Evolutionary conservation across 495 filamentous ascomycete genomes (phyloP), one percentile per base, ranked within the genome.

Genomic region (Penicillium coprophilum): DNA sequence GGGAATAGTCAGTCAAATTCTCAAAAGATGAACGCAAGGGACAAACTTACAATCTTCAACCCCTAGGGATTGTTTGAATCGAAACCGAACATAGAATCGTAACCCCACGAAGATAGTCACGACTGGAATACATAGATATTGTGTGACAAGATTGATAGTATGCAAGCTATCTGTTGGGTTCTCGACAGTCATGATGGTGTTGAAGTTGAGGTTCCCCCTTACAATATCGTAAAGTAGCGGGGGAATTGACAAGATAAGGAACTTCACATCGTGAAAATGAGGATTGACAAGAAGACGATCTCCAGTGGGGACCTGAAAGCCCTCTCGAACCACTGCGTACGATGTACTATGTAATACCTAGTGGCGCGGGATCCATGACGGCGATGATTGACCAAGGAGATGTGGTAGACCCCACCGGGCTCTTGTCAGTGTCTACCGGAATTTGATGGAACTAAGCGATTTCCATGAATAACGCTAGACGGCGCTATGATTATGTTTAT

Each of bases 111-210:
- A 74, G 1, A 73, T 30, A 13, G 71, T 65, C 19, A 72, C 64
- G 40, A 81, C 66, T 2, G 69, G 68, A 41, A 81, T 70, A 57
- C 74, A 80, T n/a, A 81, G 61, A 31, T 62, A 67, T 60, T 81
- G 75, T 11, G 72, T 76, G 34, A 77, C 69, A 1, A 75, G 55
- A 46, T 75, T 77, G 34, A 77, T 45, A 1, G 75, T 77, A 47
- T 70, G 51, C 17, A 76, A 55, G 11, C 64, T 60, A 71, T 76
- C 72, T 20, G 63, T 53, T 6, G 71, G 70, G 28, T 75, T 54
- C 8, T 50, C 56, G 8, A 63, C 36, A 20, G 65, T 52, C 69
- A 72, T 71, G 49, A 46, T 67, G 64, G 40, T 31, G 27, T 27
- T 6, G 36, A 61, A 36, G 47, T 23, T 23, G 4, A 17, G 11